Evolutionary conservation across 352 stramenopile species (phyloP).

Genomic region (Phytophthora capsici): DNA sequence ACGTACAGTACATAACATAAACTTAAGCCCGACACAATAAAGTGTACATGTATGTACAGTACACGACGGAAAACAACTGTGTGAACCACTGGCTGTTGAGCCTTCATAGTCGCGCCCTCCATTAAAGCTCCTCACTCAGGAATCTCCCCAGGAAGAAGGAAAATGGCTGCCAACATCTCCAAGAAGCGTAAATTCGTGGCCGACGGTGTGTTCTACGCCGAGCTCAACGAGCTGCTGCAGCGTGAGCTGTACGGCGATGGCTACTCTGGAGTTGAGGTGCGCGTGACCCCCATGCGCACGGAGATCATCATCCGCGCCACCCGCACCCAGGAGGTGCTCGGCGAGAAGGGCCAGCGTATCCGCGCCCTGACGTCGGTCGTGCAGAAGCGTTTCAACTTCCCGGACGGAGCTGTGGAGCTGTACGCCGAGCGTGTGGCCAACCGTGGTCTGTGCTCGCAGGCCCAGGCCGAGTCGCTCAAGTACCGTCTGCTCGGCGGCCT

Average conservation of each 20-base stretch:
- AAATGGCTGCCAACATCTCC: slow-evolving; percentile 94
- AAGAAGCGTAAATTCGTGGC: slow-evolving; percentile 99
- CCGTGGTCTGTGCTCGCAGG: slow-evolving; percentile 98
- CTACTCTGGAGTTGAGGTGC: slow-evolving; percentile 99
- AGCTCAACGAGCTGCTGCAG: slow-evolving; percentile 99
- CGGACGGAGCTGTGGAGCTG: slow-evolving; percentile 95
- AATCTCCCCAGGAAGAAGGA: slow-evolving; percentile 34
- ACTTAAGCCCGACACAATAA: too few relatives aligned
- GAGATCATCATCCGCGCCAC: slow-evolving; percentile 99
- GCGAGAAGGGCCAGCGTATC: slow-evolving; percentile 99
- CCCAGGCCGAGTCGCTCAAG: slow-evolving; percentile 99
- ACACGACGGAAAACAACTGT: neutral
- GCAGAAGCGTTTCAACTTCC: slow-evolving; percentile 99
- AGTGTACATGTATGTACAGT: neutral
- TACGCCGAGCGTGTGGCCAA: slow-evolving; percentile 99
- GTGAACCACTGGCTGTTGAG: slow-evolving; percentile 27
- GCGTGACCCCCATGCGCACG: slow-evolving; percentile 98
- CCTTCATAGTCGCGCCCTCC: neutral
- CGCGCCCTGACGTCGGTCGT: slow-evolving; percentile 99
- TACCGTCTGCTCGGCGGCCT: slow-evolving; percentile 99
- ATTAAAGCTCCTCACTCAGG: slow-evolving; percentile 31
- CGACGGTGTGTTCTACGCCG: slow-evolving; percentile 99
- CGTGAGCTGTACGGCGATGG: slow-evolving; percentile 98
- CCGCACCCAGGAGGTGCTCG: slow-evolving; percentile 98
- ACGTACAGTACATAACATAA: neutral